phyloP scores from a whole-genome alignment of 23 red algal species.

The Gracilaria caudata region DNA sequence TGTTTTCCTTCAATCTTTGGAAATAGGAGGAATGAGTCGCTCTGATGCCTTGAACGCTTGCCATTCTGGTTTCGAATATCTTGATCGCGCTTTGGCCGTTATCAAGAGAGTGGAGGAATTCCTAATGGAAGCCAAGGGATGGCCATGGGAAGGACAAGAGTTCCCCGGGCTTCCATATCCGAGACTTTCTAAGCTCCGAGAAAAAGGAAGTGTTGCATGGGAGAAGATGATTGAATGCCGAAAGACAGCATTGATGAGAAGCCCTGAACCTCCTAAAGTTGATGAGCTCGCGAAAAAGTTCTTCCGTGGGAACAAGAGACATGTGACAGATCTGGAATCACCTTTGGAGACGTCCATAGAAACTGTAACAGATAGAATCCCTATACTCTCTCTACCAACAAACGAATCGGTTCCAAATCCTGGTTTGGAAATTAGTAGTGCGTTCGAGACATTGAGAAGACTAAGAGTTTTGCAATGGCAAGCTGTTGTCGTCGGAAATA shows the following conservation, averaged over 20 bases:
- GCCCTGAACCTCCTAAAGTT: slow-evolving; percentile 3
- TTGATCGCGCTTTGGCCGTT: background rate
- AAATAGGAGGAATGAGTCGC: background rate
- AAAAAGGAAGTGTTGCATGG: background rate
- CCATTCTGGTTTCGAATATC: background rate
- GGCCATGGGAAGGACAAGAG: slow-evolving; percentile 16
- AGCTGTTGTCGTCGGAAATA: background rate
- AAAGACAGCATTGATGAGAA: background rate
- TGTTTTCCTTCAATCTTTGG: background rate
- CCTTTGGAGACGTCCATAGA: background rate
- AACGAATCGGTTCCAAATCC: background rate
- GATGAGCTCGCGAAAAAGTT: background rate
- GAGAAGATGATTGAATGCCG: background rate
- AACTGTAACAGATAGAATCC: slow-evolving; percentile 11
- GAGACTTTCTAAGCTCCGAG: background rate
- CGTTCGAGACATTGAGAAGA: slow-evolving; percentile 3
- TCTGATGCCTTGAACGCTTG: background rate
- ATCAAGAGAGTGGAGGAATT: background rate
- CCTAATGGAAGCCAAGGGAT: background rate
- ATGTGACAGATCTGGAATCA: background rate
- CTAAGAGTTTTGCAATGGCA: slow-evolving; percentile 1
- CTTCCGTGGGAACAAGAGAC: background rate
- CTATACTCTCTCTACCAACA: background rate
- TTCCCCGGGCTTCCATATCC: background rate
- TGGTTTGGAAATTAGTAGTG: background rate